phyloP scores from a whole-genome alignment of 306 rosid species.

The Pyrus pyrifolia region DNA sequence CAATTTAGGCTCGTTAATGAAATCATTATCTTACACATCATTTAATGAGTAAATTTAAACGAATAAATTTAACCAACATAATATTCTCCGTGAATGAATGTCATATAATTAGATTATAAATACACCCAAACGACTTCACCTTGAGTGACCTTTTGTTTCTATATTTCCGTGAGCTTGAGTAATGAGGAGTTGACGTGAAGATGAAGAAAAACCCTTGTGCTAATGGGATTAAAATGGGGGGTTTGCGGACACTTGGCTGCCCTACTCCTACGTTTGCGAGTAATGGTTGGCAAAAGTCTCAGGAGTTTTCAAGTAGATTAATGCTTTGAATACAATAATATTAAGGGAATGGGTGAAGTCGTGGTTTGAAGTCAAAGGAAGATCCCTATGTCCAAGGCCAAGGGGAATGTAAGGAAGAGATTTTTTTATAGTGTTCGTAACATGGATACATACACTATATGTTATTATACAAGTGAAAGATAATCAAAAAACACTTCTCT shows the following conservation, averaged over 20 bases:
- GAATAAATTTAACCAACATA: too few relatives aligned
- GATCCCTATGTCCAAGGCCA: slow-evolving; percentile 44
- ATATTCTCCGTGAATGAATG: too few relatives aligned
- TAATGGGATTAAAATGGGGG: slow-evolving; percentile 11
- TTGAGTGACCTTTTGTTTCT: not conserved
- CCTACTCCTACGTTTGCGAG: slow-evolving; percentile 50
- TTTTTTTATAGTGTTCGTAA: fast-evolving
- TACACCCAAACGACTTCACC: not conserved
- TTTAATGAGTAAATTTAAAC: too few relatives aligned
- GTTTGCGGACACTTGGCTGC: slow-evolving; percentile 16
- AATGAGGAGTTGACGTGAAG: not conserved
- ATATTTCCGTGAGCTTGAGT: not conserved
- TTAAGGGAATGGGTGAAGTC: not conserved
- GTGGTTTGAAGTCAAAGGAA: slow-evolving; percentile 45
- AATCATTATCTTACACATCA: not conserved
- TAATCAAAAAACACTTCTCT: fast-evolving
- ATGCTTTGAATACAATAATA: not conserved
- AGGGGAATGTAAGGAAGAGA: not conserved
- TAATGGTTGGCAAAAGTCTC: not conserved
- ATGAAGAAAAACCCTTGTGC: not conserved
- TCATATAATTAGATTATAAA: not conserved
- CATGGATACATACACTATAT: fast-evolving
- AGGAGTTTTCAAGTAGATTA: not conserved
- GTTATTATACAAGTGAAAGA: fast-evolving
- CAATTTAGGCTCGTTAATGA: too few relatives aligned